Percentiles rank a stretch among this genome's conserved stretches.
Evolutionary conservation across 2,329 filamentous ascomycete genomes (phyloP).

Genomic region (Colletotrichum musicola): DNA sequence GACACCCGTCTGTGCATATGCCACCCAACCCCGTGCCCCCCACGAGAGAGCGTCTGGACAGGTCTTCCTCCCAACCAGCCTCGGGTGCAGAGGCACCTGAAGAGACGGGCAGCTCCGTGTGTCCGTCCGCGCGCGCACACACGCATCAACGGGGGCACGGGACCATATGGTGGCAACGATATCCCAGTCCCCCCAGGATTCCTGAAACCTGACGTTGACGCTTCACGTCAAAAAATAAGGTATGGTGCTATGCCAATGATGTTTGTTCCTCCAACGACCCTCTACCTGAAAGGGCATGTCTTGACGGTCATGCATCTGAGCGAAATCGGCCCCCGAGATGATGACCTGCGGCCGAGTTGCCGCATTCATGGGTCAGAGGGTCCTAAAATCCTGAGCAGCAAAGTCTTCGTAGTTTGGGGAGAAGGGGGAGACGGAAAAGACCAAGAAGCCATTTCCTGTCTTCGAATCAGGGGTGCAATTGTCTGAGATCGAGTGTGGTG

Average conservation of each 20-base stretch:
- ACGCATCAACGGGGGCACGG: constrained; percentile 9
- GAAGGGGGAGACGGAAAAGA: no score
- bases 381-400: no score
- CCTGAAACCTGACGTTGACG: constrained; percentile 20
- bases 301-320: neutral
- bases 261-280: neutral
- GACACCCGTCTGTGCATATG: constrained; percentile 28
- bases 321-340: constrained; percentile 6
- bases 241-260: constrained; percentile 13
- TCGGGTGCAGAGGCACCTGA: constrained; percentile 1
- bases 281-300: neutral
- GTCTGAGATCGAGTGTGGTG: neutral
- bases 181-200: constrained; percentile 8
- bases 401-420: no score
- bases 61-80: constrained; percentile 19
- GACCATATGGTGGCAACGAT: constrained; percentile 7
- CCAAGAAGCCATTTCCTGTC: no score
- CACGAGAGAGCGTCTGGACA: neutral
- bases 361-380: neutral
- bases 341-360: constrained; percentile 6
- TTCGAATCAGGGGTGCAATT: neutral
- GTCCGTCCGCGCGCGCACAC: constrained; percentile 15
- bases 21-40: constrained; percentile 10
- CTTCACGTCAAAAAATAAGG: constrained; percentile 12
- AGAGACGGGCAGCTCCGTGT: neutral